Base-by-base conservation (phyloP, 495 filamentous ascomycete species). In the Hypoxylon lenormandii region DNA sequence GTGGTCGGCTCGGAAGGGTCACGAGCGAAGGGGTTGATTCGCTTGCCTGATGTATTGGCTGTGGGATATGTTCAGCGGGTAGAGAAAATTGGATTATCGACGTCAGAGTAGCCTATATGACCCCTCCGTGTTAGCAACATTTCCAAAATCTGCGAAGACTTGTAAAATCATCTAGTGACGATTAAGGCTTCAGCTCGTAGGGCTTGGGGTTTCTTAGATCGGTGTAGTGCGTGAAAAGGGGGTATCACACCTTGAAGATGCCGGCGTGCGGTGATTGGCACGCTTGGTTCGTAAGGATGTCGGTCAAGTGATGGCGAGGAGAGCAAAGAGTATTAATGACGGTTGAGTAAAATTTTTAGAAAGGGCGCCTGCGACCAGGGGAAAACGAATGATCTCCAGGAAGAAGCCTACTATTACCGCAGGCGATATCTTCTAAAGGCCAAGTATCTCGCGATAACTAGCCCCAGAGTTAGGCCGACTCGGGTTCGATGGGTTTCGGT, bases 351-450 rank as follows among this genome's bases (percentile, higher is more conserved):
- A 73, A 77, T 79, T 83, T 81, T 78, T 66, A n/a, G 77, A 83
- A 83, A 83, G 82, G 83, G 80, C 82, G 83, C 83, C 83, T 79
- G 83, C 83, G 83, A 80, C 84, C 83, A 79, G 68, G 64, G 58
- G 68, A 63, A 69, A 73, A 79, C 73, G 75, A 76, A 74, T 74
- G 71, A 65, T 78, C 76, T 76, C 69, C 56, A 53, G 68, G 62
- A 72, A 78, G 78, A 77, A 78, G 79, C 73, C 80, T 82, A 82
- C 81, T 84, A 46, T 81, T 76, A 85, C 82, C 82, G 81, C 79
- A 82, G 76, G 73, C 76, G 66, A 64, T 69, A 64, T 76, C 64
- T 72, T 53, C 59, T 68, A 69, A 64, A 60, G 58, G 50, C 50
- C 58, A 65, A 69, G 51, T 77, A 74, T 72, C 74, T 69, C 75